Percentiles rank a stretch among this genome's conserved stretches.
Evolutionary conservation across 2,329 filamentous ascomycete genomes (phyloP).

Genomic region (Arthrobotrys musiformis): DNA sequence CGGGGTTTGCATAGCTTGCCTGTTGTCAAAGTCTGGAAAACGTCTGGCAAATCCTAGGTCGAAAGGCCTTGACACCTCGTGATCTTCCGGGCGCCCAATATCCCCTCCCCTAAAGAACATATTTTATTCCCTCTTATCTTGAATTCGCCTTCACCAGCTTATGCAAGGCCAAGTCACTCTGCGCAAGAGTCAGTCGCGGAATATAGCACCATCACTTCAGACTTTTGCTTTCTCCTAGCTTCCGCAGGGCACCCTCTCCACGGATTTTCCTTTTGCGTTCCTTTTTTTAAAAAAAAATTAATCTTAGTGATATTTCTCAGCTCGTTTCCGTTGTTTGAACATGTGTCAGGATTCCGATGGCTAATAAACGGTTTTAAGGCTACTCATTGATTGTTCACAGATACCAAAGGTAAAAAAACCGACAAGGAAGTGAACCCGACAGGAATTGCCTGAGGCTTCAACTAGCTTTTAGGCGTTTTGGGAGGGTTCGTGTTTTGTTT

Average conservation of each 20-base stretch:
- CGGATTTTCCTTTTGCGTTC: neutral
- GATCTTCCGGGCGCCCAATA: conserved; percentile 33
- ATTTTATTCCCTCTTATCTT: conserved; percentile 33
- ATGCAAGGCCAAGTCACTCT: conserved; percentile 55
- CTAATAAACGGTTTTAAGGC: conserved; percentile 30
- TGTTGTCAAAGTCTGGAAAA: neutral
- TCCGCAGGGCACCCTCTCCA: neutral
- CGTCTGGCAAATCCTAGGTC: neutral
- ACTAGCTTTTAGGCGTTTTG: neutral
- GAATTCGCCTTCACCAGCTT: neutral
- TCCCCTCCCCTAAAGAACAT: neutral
- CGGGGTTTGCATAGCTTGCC: conserved; percentile 2
- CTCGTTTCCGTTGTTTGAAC: conserved; percentile 26
- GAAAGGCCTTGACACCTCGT: conserved; percentile 22
- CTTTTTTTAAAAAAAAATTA: conserved; percentile 16
- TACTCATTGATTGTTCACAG: neutral
- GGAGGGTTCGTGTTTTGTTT: conserved; percentile 1
- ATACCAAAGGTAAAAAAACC: neutral
- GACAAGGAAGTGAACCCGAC: neutral
- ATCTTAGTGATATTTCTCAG: conserved; percentile 10
- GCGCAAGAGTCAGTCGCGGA: conserved; percentile 36
- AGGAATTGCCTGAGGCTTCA: neutral
- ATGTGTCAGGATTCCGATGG: conserved; percentile 38
- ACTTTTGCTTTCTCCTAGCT: neutral
- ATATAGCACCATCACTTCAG: neutral